Percentiles rank a stretch among this genome's conserved stretches.
phyloP scores from a whole-genome alignment of 192 early-diverging fungal genomes.

The Dimargaris xerosporica region DNA sequence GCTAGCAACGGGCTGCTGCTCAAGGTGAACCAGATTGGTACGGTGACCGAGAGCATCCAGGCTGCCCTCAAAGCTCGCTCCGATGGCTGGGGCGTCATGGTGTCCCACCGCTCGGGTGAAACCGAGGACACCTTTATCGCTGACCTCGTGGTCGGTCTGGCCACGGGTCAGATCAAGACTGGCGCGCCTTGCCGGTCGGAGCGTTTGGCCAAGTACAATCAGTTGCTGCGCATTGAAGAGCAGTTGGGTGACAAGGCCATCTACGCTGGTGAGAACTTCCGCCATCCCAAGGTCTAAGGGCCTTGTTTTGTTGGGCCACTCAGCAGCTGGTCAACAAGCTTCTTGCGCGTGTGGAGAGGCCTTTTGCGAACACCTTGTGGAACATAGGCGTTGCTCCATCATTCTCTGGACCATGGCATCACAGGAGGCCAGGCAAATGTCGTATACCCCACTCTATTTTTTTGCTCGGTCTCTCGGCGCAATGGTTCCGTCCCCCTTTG shows the following conservation, averaged over 20 bases:
- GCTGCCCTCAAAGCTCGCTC: conserved; percentile 56
- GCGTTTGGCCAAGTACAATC: conserved; percentile 98
- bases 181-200: conserved; percentile 97
- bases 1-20: conserved; percentile 86
- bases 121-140: conserved; percentile 97
- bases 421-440: no score
- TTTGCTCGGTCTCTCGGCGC: no score
- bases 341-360: no score
- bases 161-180: conserved; percentile 96
- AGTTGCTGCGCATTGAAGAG: conserved; percentile 95
- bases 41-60: conserved; percentile 88
- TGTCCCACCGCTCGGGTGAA: conserved; percentile 97
- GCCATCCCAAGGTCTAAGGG: conserved; percentile 36
- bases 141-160: conserved; percentile 91
- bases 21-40: conserved; percentile 99
- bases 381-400: no score
- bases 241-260: conserved; percentile 80
- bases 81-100: conserved; percentile 99
- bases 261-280: conserved; percentile 92
- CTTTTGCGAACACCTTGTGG: no score
- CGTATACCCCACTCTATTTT: no score
- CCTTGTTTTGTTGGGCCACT: neutral
- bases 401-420: no score
- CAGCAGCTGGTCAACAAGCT: no score
- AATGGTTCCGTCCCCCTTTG: no score